Percentiles rank a stretch among this genome's conserved stretches.
These are phyloP conservation scores for Trichosanthes cucumerina DNA, from an alignment of 306 rosid genomes.

Conservation along the genomic window DNA sequence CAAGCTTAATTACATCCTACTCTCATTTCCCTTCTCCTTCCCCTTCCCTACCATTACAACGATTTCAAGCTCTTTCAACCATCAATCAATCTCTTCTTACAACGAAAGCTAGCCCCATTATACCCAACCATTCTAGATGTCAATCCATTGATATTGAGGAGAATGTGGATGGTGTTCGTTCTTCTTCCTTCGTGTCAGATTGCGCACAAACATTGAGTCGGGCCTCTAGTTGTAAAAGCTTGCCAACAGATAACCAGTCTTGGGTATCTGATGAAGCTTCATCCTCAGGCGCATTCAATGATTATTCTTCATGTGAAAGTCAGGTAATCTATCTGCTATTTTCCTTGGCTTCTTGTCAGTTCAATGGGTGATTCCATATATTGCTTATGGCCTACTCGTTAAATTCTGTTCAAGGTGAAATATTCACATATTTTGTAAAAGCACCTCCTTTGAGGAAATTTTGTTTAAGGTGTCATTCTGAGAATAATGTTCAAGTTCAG, in stretches of 20 bases:
- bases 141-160: constrained; percentile 47
- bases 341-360: background rate
- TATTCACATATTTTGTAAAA: background rate
- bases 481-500: background rate
- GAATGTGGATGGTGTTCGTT: constrained; percentile 22
- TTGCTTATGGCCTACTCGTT: background rate
- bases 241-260: constrained; percentile 33
- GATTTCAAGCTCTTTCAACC: constrained; percentile 70
- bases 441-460: background rate
- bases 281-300: constrained; percentile 22
- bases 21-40: constrained; percentile 46
- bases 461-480: background rate
- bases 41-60: constrained; percentile 57
- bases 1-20: constrained; percentile 36
- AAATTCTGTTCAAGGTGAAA: background rate
- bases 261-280: constrained; percentile 39
- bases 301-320: constrained; percentile 32
- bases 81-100: constrained; percentile 45
- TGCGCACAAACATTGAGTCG: constrained; percentile 25
- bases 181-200: constrained; percentile 35
- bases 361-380: background rate
- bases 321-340: constrained; percentile 37
- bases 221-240: constrained; percentile 42
- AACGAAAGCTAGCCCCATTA: constrained; percentile 24
- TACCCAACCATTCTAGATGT: constrained; percentile 31